A percentile compares a stretch with the other conserved stretches of the same genome.
Evolutionary conservation across 257 asterid genomes (phyloP).

Genomic region (Nemophila menziesii): DNA sequence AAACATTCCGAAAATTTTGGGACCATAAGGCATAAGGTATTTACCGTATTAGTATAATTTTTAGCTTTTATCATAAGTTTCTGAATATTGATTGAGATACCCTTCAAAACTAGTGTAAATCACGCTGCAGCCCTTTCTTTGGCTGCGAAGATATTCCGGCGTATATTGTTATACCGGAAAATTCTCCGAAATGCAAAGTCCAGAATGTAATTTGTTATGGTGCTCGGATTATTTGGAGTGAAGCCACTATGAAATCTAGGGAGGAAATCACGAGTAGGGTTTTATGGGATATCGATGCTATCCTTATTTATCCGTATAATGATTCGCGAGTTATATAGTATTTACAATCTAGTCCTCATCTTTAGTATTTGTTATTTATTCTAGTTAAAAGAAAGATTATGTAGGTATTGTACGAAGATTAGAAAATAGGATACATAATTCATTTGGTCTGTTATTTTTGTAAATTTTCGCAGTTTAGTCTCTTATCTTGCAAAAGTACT

Average conservation of each 20-base stretch:
- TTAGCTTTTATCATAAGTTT: conserved; percentile 8
- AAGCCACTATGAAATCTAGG: conserved; percentile 55
- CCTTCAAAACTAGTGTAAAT: conserved; percentile 54
- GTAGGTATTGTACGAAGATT: no score
- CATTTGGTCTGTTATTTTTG: no score
- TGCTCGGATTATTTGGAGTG: conserved; percentile 79
- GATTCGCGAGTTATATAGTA: conserved; percentile 77
- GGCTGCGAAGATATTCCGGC: conserved; percentile 95
- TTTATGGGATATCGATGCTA: conserved; percentile 57
- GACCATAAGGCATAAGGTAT: no score
- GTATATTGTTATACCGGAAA: conserved; percentile 62
- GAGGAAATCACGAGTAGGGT: conserved; percentile 66
- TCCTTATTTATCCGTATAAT: conserved; percentile 80
- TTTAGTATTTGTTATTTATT: background rate
- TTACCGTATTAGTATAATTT: no score
- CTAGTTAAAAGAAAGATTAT: no score
- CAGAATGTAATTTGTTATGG: conserved; percentile 80
- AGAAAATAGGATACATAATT: no score
- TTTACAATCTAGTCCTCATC: background rate
- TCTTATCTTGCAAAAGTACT: no score
- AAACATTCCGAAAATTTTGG: no score
- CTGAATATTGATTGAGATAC: conserved; percentile 17
- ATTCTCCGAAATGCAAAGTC: conserved; percentile 92
- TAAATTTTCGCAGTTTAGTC: no score
- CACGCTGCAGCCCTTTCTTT: conserved; percentile 96